Base-by-base conservation (phyloP, 257 asterid species). In the Nicotiana tabacum region DNA sequence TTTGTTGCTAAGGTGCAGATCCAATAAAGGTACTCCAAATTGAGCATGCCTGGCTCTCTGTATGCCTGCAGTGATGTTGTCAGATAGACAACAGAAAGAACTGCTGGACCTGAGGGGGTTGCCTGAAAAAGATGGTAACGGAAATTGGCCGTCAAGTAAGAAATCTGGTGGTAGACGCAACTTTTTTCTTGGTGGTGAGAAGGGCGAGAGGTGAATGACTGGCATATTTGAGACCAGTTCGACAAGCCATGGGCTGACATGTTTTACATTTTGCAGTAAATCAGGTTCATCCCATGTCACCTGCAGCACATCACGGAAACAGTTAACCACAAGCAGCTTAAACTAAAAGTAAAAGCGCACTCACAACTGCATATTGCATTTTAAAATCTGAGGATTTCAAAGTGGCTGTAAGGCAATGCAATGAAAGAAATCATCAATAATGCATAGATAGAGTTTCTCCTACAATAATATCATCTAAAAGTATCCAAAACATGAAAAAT, bases 21-120 rank as follows among this genome's bases (percentile, higher is more conserved):
- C 98, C 90, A 86, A 85, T 61, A 91, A 87, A 1, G 94, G 97
- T 81, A 87, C 90, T 91, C 98, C 99, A 83, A 88, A 87, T 91
- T 92, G 95, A 90, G 95, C 92, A 92, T 96, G 99, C 99, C 99
- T 94, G 99, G 99, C 95, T 96, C 98, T 98, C 98, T 96, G 99
- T 93, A 96, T 89, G 96, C 98, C 98, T 90, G 95, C 98, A 94
- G 99, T 64, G 35, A 90, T 77, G 88, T 87, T 89, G 92, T 93
- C 94, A 0, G 93, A 81, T 48, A 90, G 90, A 91, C 92, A 88
- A 83, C 88, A 85, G 57, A 93, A 81, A 77, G 93, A 91, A 87
- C 97, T 89, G 92, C 92, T 89, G 77, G 90, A 92, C 84, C 91
- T 90, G 56, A 90, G 89, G 88, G 92, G 93, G 89, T 89, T 92